Percentiles rank a stretch among this genome's conserved stretches.
Conservation (phyloP, 805 yeast species). For the Torulaspora gathmanii region DNA sequence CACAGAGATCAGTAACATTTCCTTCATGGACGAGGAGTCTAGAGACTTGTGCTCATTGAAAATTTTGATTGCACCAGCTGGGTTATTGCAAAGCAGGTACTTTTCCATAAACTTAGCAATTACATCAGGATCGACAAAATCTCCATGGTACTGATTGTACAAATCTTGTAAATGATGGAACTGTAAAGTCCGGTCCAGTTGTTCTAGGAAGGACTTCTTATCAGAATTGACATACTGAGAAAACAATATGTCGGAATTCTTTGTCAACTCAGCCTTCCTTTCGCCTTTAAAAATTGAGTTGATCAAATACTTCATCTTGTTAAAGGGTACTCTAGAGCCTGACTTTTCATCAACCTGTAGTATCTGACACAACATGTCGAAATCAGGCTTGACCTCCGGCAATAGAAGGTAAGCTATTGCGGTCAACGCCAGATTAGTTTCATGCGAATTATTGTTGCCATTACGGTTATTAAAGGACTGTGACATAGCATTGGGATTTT, state of each 20-base stretch:
- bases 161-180: constrained; percentile 15
- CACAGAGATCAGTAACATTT: constrained; percentile 25
- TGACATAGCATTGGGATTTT: constrained; percentile 14
- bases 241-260: constrained; percentile 11
- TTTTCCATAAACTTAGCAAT: constrained; percentile 25
- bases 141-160: constrained; percentile 11
- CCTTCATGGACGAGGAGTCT: constrained; percentile 14
- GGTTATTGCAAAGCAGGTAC: constrained; percentile 18
- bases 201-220: constrained; percentile 9
- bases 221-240: constrained; percentile 12
- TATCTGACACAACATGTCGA: constrained; percentile 23
- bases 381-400: constrained; percentile 21
- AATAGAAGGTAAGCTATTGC: constrained; percentile 27
- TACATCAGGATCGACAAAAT: constrained; percentile 12
- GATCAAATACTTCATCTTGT: constrained; percentile 8
- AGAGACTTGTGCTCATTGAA: constrained; percentile 21
- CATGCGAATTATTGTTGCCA: constrained; percentile 17
- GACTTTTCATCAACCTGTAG: constrained; percentile 18
- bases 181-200: constrained; percentile 15
- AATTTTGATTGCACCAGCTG: constrained; percentile 20
- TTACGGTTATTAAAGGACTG: constrained; percentile 10
- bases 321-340: constrained; percentile 15
- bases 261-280: neutral
- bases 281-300: constrained; percentile 1
- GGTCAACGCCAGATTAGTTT: constrained; percentile 21